Percentiles rank a stretch among this genome's conserved stretches.
phyloP scores from a whole-genome alignment of 345 rosid genomes.

The Sisymbrium irio region DNA sequence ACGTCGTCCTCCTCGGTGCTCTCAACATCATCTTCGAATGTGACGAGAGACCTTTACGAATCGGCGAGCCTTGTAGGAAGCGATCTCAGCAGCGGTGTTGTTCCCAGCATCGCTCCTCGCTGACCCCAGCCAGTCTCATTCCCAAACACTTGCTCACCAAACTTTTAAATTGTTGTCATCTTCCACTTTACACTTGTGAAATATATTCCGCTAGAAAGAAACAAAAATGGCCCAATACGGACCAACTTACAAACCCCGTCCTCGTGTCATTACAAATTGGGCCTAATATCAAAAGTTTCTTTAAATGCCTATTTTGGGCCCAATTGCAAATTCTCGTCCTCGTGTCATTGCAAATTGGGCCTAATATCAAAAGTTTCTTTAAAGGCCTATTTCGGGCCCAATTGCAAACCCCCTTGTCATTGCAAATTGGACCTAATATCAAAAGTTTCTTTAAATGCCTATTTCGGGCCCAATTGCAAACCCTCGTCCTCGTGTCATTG shows the following conservation, averaged over 20 bases:
- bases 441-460: no score
- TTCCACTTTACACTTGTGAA: neutral
- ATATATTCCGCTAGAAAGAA: neutral
- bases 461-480: no score
- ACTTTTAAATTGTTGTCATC: neutral
- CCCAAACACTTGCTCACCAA: neutral
- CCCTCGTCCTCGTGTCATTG: no score
- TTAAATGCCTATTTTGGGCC: no score
- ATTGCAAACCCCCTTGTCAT: neutral
- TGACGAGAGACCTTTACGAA: conserved; percentile 34
- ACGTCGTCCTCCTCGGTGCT: conserved; percentile 30
- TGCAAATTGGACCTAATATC: no score
- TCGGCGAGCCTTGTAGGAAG: conserved; percentile 53
- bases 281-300: no score
- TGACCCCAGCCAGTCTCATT: conserved; percentile 22
- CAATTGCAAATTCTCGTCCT: no score
- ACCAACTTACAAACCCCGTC: neutral
- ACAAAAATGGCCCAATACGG: neutral
- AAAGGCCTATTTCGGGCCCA: neutral
- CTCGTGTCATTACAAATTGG: no score
- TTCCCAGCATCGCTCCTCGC: conserved; percentile 57
- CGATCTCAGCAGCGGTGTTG: conserved; percentile 60
- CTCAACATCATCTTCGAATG: conserved; percentile 41
- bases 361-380: no score
- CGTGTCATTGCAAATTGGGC: neutral